Evolutionary conservation across 805 yeast species (phyloP).

Genomic region (Cyberlindnera mycetangii): DNA sequence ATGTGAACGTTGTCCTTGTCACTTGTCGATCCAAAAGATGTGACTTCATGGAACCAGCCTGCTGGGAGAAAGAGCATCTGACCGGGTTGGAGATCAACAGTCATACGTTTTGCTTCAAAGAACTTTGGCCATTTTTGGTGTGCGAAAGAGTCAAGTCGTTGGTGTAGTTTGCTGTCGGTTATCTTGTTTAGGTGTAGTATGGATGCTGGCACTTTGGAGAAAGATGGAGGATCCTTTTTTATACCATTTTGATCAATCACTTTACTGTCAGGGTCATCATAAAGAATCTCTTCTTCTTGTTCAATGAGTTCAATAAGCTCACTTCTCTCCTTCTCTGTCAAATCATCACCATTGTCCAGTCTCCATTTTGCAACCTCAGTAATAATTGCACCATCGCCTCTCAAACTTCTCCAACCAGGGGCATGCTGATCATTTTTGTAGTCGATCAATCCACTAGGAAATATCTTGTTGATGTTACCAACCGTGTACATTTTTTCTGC

Average conservation of each 20-base stretch:
- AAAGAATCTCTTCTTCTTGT: constrained; percentile 26
- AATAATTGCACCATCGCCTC: constrained; percentile 60
- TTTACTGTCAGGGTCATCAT: constrained; percentile 18
- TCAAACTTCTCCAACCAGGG: constrained; percentile 58
- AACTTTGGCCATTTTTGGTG: constrained; percentile 47
- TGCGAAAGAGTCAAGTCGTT: constrained; percentile 35
- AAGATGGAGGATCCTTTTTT: constrained; percentile 63
- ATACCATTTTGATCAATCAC: constrained; percentile 16
- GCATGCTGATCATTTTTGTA: constrained; percentile 52
- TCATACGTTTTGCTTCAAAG: constrained; percentile 37
- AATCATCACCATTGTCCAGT: constrained; percentile 30
- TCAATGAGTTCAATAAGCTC: constrained; percentile 28
- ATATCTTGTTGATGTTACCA: constrained; percentile 55
- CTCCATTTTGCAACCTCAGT: constrained; percentile 47
- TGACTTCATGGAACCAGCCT: constrained; percentile 83
- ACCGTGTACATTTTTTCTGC: constrained; percentile 58
- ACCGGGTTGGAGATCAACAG: constrained; percentile 54
- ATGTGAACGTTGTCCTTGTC: constrained; percentile 38
- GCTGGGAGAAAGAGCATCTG: constrained; percentile 69
- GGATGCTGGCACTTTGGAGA: constrained; percentile 60
- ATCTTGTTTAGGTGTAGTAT: constrained; percentile 59
- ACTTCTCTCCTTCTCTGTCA: constrained; percentile 24
- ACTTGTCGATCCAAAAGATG: constrained; percentile 48
- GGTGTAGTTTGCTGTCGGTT: constrained; percentile 26
- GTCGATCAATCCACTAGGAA: constrained; percentile 64